Percentiles rank a stretch among this genome's conserved stretches.
These are phyloP conservation scores for Sequoiadendron giganteum DNA, from an alignment of 75 land plant species.

Conservation along the genomic window DNA sequence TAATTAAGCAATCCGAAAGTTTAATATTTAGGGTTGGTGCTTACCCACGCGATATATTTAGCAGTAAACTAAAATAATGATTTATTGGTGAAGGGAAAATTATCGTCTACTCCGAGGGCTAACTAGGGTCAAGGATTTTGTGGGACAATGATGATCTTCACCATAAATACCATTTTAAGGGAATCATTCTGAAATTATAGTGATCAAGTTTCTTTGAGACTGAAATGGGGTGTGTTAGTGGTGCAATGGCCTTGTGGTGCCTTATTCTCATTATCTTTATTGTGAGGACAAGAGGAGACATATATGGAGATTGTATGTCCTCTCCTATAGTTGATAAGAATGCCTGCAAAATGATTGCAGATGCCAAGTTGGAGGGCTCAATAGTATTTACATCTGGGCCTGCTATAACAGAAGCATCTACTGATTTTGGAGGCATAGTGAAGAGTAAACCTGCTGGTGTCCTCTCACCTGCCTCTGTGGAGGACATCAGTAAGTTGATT, in stretches of 20 bases:
- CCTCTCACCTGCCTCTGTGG: conserved; percentile 39
- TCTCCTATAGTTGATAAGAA: background rate
- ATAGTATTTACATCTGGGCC: background rate
- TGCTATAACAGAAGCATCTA: conserved; percentile 16
- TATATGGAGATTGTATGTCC: background rate
- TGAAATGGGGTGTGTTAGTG: background rate
- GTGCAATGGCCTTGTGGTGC: background rate
- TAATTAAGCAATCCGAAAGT: too few relatives aligned
- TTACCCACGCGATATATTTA: too few relatives aligned
- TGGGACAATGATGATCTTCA: background rate
- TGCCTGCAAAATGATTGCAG: background rate
- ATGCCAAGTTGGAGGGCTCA: background rate
- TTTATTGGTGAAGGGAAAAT: too few relatives aligned
- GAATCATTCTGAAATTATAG: background rate
- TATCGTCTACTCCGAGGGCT: too few relatives aligned
- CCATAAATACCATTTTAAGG: background rate
- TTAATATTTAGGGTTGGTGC: too few relatives aligned
- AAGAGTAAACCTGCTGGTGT: conserved; percentile 39
- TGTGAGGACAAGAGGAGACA: background rate
- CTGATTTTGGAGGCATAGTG: conserved; percentile 70
- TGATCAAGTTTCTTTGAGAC: background rate
- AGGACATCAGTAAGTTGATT: conserved; percentile 41
- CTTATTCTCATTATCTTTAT: background rate
- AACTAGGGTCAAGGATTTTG: background rate
- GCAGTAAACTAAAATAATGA: too few relatives aligned